Percentiles rank a stretch among this genome's conserved stretches.
These are phyloP conservation scores for Termitomyces titanicus DNA, from an alignment of 768 basidiomycete species.

Conservation along the genomic window DNA sequence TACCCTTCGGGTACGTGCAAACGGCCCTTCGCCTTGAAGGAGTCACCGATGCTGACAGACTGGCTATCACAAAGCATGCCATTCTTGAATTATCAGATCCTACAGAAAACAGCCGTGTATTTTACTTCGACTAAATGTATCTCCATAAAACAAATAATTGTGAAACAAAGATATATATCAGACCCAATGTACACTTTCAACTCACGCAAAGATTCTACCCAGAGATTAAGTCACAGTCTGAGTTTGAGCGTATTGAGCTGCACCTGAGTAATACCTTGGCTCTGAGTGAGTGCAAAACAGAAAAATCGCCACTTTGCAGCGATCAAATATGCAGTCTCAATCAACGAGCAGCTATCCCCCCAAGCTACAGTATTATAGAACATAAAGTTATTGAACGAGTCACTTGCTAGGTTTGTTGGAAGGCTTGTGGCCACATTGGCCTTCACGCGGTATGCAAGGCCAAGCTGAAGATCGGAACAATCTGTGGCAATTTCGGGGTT, in stretches of 20 bases:
- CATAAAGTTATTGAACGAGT: not conserved
- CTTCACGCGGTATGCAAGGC: not conserved
- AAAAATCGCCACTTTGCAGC: not conserved
- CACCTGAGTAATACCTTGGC: conserved; percentile 3
- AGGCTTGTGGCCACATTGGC: not conserved
- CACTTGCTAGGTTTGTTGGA: not conserved
- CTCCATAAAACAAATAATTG: too few species aligned
- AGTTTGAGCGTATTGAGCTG: not conserved
- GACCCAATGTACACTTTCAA: not conserved
- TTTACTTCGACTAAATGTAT: conserved; percentile 2
- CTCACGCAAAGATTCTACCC: conserved; percentile 4
- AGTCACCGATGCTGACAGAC: not conserved
- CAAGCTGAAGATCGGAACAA: not conserved
- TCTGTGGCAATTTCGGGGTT: not conserved
- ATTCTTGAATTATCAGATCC: not conserved
- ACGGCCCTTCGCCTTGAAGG: conserved; percentile 5
- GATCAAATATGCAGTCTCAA: not conserved
- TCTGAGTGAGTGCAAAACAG: not conserved
- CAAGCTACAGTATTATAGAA: not conserved
- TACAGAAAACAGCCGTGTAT: not conserved
- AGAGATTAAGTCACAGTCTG: not conserved
- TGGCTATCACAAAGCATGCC: not conserved
- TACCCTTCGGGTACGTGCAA: conserved; percentile 5
- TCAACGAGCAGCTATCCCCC: not conserved
- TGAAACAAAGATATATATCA: not conserved